phyloP scores from a whole-genome alignment of 768 basidiomycete genomes.

The Collybia sordida region DNA sequence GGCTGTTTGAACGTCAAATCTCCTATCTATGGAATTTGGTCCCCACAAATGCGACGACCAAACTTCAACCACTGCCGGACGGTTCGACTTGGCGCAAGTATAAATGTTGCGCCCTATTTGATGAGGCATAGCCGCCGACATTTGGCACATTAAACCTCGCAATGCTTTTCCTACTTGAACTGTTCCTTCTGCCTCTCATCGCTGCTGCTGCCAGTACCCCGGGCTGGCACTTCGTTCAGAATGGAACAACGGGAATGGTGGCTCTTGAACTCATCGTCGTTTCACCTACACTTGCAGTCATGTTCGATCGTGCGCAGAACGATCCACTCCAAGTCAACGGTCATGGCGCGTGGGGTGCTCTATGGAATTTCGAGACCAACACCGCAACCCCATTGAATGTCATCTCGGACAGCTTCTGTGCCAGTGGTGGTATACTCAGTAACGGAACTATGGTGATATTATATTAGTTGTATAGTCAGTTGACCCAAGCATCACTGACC shows the following conservation, averaged over 20 bases:
- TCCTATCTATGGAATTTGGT: no score
- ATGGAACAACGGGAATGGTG: background rate
- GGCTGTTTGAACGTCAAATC: no score
- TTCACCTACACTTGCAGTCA: background rate
- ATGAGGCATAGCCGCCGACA: no score
- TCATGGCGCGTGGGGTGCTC: background rate
- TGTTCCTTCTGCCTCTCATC: background rate
- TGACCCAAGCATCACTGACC: background rate
- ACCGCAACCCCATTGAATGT: background rate
- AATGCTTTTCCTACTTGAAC: no score
- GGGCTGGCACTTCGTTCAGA: constrained; percentile 1
- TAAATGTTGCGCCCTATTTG: no score
- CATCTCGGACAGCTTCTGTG: background rate
- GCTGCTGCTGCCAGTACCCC: background rate
- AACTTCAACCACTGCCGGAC: no score
- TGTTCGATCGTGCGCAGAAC: background rate
- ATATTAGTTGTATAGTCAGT: background rate
- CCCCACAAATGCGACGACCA: no score
- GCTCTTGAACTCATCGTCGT: background rate
- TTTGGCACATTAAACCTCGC: no score
- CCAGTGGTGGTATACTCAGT: background rate
- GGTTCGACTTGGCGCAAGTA: no score
- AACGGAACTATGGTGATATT: constrained; percentile 1
- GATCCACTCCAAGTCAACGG: background rate
- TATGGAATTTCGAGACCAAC: background rate